These are phyloP conservation scores for Gymnopus androsaceus DNA, from an alignment of 1,284 basidiomycete species.

Conservation along the genomic window DNA sequence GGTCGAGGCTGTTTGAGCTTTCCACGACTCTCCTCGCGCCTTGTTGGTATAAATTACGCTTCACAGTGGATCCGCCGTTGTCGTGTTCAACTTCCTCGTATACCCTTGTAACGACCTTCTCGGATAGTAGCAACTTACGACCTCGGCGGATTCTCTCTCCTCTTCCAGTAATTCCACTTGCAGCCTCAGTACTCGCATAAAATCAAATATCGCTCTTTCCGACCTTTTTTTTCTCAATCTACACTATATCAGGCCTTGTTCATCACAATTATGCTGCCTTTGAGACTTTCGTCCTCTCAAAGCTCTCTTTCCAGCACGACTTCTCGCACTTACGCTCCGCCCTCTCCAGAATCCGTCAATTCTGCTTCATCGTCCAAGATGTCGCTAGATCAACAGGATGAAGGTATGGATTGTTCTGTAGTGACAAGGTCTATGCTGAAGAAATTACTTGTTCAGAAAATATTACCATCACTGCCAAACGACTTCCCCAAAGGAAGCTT, in stretches of 20 bases:
- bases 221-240: slow-evolving; percentile 30
- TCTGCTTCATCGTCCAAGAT: slow-evolving; percentile 56
- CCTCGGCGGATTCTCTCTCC: slow-evolving; percentile 39
- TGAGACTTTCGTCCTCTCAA: slow-evolving; percentile 41
- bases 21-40: not conserved
- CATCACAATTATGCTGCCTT: slow-evolving; percentile 50
- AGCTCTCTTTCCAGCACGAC: slow-evolving; percentile 33
- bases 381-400: slow-evolving; percentile 56
- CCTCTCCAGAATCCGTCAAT: slow-evolving; percentile 39
- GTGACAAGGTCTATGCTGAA: slow-evolving; percentile 17
- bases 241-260: no score
- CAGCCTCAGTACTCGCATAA: slow-evolving; percentile 27
- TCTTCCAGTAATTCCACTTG: slow-evolving; percentile 23
- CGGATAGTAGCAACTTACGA: slow-evolving; percentile 38
- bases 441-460: slow-evolving; percentile 51
- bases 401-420: slow-evolving; percentile 45
- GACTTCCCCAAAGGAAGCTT: slow-evolving; percentile 41
- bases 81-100: slow-evolving; percentile 43
- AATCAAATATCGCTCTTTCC: slow-evolving; percentile 28
- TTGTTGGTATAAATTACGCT: slow-evolving; percentile 9
- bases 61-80: slow-evolving; percentile 45
- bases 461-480: slow-evolving; percentile 61
- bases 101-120: slow-evolving; percentile 44
- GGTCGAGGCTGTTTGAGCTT: not conserved
- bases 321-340: slow-evolving; percentile 34